Evolutionary conservation across 495 filamentous ascomycete genomes (phyloP), one percentile per base, ranked within the genome.

Genomic region (Neurospora sp.): DNA sequence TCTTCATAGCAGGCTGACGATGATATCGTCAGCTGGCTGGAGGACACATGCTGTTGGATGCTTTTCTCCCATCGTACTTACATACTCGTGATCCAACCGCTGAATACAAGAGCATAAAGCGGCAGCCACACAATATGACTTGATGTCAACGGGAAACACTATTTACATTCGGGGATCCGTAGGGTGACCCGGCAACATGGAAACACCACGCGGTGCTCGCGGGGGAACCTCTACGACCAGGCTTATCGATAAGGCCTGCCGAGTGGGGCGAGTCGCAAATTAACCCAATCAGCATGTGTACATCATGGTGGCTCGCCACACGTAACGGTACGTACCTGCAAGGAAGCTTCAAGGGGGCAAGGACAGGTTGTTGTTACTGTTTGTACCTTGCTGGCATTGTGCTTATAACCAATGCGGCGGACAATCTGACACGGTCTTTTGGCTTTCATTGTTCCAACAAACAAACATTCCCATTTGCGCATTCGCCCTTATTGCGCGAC

Each of bases 401-500:
- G 53, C 27, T 66, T 66, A 66, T 66, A 66, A 66, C 53, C 53
- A 66, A 66, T 66, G 53, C 53, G 53, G 14, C 53, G 27, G 53
- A 66, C 53, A 66, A 66, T 66, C 53, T 66, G 27, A 66, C 27
- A 35, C 48, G 53, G 12, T 37, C 53, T 35, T 61, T 61, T 66
- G 53, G 7, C 35, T 46, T 44, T 71, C 42, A 48, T 48, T 71
- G 40, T 71, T 61, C 69, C 66, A 71, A 74, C 73, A 72, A 74
- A 66, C 73, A 46, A 69, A 71, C 77, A 53, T 73, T 71, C 41
- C 41, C 40, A 72, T 42, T 40, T 42, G 61, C 22, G 73, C 69
- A 40, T 66, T 66, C 44, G 70, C 44, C n/a, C 66, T n/a, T 66
- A 42, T 66, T 74, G 40, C 73, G 42, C 73, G 71, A 83, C 75